A percentile compares a stretch with the other conserved stretches of the same genome.
Evolutionary conservation across 2,329 filamentous ascomycete genomes (phyloP).

Genomic region (Cladophialophora yegresii): DNA sequence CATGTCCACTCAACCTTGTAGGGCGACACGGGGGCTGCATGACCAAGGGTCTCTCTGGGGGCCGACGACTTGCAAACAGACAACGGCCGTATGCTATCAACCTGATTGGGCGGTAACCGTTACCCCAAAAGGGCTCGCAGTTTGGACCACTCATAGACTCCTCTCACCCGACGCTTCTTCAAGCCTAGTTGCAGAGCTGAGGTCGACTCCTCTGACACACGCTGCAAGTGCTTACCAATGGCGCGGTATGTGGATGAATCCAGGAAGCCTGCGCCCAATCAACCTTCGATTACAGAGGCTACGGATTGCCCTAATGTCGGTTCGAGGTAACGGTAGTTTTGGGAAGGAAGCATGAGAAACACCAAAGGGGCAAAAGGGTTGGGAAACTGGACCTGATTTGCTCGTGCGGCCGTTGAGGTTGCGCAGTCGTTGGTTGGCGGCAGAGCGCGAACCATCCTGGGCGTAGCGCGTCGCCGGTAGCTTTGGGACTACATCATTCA

Average conservation of each 20-base stretch:
- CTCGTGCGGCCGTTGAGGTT: background rate
- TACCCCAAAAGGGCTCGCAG: constrained; percentile 16
- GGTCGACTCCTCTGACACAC: background rate
- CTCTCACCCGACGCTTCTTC: background rate
- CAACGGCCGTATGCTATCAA: background rate
- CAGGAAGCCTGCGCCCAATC: background rate
- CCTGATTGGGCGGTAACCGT: constrained; percentile 12
- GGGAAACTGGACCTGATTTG: background rate
- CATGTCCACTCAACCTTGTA: constrained; percentile 13
- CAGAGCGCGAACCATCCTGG: background rate
- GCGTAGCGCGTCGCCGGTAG: background rate
- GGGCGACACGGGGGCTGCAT: constrained; percentile 12
- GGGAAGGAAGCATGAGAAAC: constrained; percentile 8
- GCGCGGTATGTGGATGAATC: background rate
- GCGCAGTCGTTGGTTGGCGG: constrained; percentile 9
- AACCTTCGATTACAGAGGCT: background rate
- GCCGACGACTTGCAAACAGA: constrained; percentile 5
- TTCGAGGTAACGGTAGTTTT: constrained; percentile 17
- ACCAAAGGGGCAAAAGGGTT: constrained; percentile 9
- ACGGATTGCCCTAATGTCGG: background rate
- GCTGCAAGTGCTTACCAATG: constrained; percentile 14
- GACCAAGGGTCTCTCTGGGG: constrained; percentile 7
- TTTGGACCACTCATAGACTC: constrained; percentile 1
- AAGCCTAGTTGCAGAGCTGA: background rate
- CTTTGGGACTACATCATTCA: constrained; percentile 8